Percentiles rank a stretch among this genome's conserved stretches.
phyloP scores from a whole-genome alignment of 345 rosid species.

The Euclidium syriacum region DNA sequence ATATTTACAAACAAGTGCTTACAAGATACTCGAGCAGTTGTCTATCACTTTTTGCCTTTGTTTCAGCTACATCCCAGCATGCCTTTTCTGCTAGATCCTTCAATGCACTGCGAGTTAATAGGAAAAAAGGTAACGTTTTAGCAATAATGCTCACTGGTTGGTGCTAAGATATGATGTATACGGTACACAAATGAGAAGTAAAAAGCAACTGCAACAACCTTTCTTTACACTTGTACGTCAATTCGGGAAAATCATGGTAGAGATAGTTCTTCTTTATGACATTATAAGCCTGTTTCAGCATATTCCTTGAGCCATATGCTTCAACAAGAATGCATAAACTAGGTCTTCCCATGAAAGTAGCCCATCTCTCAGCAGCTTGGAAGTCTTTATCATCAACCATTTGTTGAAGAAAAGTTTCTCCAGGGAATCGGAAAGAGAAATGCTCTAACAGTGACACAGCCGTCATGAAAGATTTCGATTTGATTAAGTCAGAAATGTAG shows the following conservation, averaged over 20 bases:
- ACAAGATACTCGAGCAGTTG: conserved; percentile 78
- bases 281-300: conserved; percentile 66
- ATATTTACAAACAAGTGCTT: conserved; percentile 13
- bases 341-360: conserved; percentile 80
- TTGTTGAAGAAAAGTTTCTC: conserved; percentile 62
- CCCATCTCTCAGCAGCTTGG: conserved; percentile 93
- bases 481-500: conserved; percentile 49
- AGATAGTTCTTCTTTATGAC: conserved; percentile 72
- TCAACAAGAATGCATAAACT: conserved; percentile 62
- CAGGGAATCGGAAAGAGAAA: conserved; percentile 69
- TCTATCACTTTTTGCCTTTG: conserved; percentile 59
- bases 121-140: background rate
- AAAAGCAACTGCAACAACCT: conserved; percentile 38
- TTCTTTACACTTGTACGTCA: conserved; percentile 68
- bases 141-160: background rate
- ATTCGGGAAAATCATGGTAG: conserved; percentile 61
- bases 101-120: conserved; percentile 43
- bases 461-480: conserved; percentile 58
- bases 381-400: conserved; percentile 70
- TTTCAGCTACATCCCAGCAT: conserved; percentile 92
- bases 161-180: background rate
- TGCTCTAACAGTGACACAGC: conserved; percentile 78
- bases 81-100: conserved; percentile 85
- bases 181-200: background rate
- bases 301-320: conserved; percentile 65